Evolutionary conservation across 1,139 yeast species (phyloP), one percentile per base, ranked within the genome.

Genomic region (Starmera stellimalicola): DNA sequence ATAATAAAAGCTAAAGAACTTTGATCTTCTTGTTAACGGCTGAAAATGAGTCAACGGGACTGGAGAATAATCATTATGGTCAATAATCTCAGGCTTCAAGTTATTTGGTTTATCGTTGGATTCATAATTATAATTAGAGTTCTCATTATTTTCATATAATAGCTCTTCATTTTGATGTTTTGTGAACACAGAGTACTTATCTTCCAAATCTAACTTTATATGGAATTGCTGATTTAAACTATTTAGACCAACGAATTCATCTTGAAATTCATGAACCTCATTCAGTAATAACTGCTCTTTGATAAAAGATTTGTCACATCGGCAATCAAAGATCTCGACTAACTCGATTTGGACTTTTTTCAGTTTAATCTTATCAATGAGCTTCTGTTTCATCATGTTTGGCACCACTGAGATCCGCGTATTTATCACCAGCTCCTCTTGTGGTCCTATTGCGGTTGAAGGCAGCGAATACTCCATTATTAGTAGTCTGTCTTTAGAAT

Each of bases 1-100:
- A 48, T 74, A 77, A 16, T 72, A 55, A 5, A 76, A 53, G 14
- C 75, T 64, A 43, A 66, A 77, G 18, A 73, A 58, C 32, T 60
- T 61, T 0, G 84, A 82, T 19, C 59, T 40, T 3, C 67, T 54
- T 1, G 82, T 68, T 27, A 60, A 50, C 9, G 63, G 59, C n/a
- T 47, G 50, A 33, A 59, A 62, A 33, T 60, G 60, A 26, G 58
- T 56, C 29, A 58, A 51, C 1, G 63, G 63, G 3, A 57, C 41
- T 6, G 51, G 54, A 20, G 51, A 48, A 4, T 47, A 48, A 3
- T 42, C 38, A 7, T 48, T 42, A 29, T 47, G 48, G 16, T 60
- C 45, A 15, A 55, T 45, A 7, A 57, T 50, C 50, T 40, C 38
- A 42, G 36, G 57, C 33, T 33, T 52, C 50, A 40, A 34, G 7